phyloP scores from a whole-genome alignment of 148 eudicot species.

The Arctostaphylos glauca region DNA sequence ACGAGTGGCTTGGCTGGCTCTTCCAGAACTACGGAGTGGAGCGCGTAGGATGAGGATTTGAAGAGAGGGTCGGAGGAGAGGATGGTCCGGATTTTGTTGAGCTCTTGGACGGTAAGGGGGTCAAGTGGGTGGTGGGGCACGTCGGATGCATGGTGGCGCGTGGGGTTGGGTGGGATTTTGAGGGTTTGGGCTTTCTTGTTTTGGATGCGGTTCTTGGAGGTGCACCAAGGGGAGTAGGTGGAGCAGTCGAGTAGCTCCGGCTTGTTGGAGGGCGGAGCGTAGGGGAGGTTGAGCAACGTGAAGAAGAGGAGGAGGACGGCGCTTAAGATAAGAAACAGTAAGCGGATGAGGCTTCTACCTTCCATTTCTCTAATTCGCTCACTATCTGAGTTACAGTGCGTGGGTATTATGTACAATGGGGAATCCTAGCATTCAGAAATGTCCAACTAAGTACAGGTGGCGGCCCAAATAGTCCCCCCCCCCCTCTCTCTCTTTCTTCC shows the following conservation, averaged over 20 bases:
- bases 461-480: no score
- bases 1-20: conserved; percentile 66
- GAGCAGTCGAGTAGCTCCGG: conserved; percentile 29
- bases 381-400: not conserved
- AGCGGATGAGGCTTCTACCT: conserved; percentile 33
- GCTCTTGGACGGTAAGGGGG: conserved; percentile 73
- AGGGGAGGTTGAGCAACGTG: conserved; percentile 37
- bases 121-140: conserved; percentile 74
- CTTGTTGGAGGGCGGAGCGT: conserved; percentile 28
- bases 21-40: conserved; percentile 75
- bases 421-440: no score
- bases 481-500: no score
- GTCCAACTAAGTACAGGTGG: no score
- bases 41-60: conserved; percentile 38
- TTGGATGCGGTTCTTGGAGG: conserved; percentile 31
- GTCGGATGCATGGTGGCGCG: conserved; percentile 45
- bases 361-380: conserved; percentile 34
- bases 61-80: conserved; percentile 50
- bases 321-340: conserved; percentile 36
- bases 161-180: conserved; percentile 22
- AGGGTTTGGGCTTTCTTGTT: conserved; percentile 14
- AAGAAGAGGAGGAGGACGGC: conserved; percentile 43
- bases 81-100: conserved; percentile 48
- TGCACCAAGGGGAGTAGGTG: conserved; percentile 36
- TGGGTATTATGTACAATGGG: no score